Percentiles rank a stretch among this genome's conserved stretches.
Conservation (phyloP, 2,329 filamentous ascomycete species). For the Trichoderma hamatum region DNA sequence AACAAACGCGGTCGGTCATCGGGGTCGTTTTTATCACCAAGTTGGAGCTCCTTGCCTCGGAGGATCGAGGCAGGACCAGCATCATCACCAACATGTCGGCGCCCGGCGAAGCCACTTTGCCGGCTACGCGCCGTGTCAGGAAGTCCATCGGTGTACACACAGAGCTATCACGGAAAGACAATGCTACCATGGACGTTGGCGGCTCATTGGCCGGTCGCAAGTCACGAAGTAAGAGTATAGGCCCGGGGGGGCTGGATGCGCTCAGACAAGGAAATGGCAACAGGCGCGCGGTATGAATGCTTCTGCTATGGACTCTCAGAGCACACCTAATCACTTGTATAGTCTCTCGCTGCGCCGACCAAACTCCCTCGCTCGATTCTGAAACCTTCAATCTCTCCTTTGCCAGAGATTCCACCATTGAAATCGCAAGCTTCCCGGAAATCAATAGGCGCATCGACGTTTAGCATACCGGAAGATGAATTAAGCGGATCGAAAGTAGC, state of each 20-base stretch:
- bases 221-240: conserved; percentile 92
- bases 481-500: conserved; percentile 59
- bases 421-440: conserved; percentile 46
- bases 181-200: conserved; percentile 69
- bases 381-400: conserved; percentile 73
- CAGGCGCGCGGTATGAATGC: conserved; percentile 68
- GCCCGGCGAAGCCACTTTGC: conserved; percentile 51
- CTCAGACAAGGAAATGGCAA: conserved; percentile 77
- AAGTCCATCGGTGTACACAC: conserved; percentile 70
- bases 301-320: conserved; percentile 12
- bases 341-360: conserved; percentile 60
- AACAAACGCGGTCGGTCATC: conserved; percentile 35
- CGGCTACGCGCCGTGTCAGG: conserved; percentile 61
- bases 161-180: conserved; percentile 72
- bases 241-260: conserved; percentile 84
- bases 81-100: conserved; percentile 39
- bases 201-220: conserved; percentile 57
- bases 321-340: conserved; percentile 29
- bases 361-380: conserved; percentile 70
- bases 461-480: conserved; percentile 33
- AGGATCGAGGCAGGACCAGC: conserved; percentile 25
- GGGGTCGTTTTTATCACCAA: conserved; percentile 35
- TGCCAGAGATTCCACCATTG: conserved; percentile 67
- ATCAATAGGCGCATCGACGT: neutral
- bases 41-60: conserved; percentile 29